Evolutionary conservation across 2,329 filamentous ascomycete species (phyloP), one percentile per base, ranked within the genome.

Genomic region (Talaromyces sp.): DNA sequence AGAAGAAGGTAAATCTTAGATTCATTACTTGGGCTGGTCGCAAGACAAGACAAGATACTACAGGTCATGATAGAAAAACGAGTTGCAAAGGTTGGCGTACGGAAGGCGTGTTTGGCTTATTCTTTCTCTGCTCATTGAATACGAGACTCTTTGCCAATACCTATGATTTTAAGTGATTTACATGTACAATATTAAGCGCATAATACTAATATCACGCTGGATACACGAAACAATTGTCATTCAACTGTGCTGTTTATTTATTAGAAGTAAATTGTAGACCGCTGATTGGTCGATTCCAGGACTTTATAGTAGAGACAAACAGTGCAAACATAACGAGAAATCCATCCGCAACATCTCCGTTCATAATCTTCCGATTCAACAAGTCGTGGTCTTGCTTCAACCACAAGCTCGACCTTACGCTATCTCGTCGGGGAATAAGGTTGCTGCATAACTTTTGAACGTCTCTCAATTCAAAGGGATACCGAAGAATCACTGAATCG

Each of bases 251-350:
- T 37, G 9, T 11, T 11, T 11, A 3, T 8, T 3, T 37, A 2
- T 37, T 9, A 37, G 11, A 22, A 19, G 11, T 39, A 3, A 4
- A 22, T 8, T 16, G 10, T 14, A 52, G n/a, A 37, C 11, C 10
- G 52, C 52, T 39, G 52, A 56, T 37, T 56, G 52, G 52, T 14
- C n/a, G 1, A 37, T 3, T 39, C 31, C 31, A n/a, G n/a, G 27
- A 61, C 33, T 27, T 47, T 5, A 14, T 22, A 16, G 22, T 27
- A 10, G 27, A 49, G 45, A 49, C 61, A 63, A 63, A 63, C 61
- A 49, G 61, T 63, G 61, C 50, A 63, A 63, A 63, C 61, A 58
- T 19, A 45, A n/a, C 31, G 27, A 43, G 33, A 43, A 56, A 58
- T 37, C 50, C 39, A 56, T 35, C 39, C 47, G 47, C 33, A 63